Percentiles rank a stretch among this genome's conserved stretches.
Evolutionary conservation across 805 yeast genomes (phyloP).

Genomic region (Nakazawaea laoshanensis): DNA sequence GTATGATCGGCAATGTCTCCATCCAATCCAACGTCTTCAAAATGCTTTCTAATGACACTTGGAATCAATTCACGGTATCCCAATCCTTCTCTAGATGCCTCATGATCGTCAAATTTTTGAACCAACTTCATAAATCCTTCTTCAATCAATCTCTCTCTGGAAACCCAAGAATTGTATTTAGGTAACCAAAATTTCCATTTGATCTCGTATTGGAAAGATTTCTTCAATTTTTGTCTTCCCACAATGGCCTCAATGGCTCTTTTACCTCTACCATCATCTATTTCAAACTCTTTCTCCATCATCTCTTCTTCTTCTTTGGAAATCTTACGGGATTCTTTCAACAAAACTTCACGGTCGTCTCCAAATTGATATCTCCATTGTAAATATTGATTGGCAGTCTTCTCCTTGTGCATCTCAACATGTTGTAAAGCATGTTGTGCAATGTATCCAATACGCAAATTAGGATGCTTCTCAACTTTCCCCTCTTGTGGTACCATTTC

Average conservation of each 20-base stretch:
- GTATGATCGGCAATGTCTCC: conserved; percentile 99
- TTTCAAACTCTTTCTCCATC: conserved; percentile 71
- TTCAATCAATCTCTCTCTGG: conserved; percentile 72
- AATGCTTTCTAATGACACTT: conserved; percentile 88
- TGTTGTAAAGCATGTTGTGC: conserved; percentile 98
- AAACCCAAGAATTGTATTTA: conserved; percentile 87
- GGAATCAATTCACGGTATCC: conserved; percentile 95
- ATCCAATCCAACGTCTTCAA: conserved; percentile 94
- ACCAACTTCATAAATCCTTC: conserved; percentile 86
- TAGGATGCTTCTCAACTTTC: conserved; percentile 94
- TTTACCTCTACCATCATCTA: conserved; percentile 82
- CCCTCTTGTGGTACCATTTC: conserved; percentile 84
- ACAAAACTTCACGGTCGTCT: conserved; percentile 92
- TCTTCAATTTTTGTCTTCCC: conserved; percentile 95
- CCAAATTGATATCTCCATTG: conserved; percentile 99
- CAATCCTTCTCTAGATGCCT: conserved; percentile 97
- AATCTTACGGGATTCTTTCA: conserved; percentile 88
- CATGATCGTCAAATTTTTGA: conserved; percentile 97
- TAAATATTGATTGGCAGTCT: conserved; percentile 93
- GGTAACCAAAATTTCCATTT: conserved; percentile 93
- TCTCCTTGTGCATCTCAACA: conserved; percentile 94
- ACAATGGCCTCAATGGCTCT: conserved; percentile 89
- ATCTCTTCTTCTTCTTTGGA: conserved; percentile 68
- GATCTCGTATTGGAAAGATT: conserved; percentile 92
- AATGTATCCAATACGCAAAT: conserved; percentile 94